A percentile compares a stretch with the other conserved stretches of the same genome.
Conservation (phyloP, 257 asterid species). For the Plantago elongata region DNA sequence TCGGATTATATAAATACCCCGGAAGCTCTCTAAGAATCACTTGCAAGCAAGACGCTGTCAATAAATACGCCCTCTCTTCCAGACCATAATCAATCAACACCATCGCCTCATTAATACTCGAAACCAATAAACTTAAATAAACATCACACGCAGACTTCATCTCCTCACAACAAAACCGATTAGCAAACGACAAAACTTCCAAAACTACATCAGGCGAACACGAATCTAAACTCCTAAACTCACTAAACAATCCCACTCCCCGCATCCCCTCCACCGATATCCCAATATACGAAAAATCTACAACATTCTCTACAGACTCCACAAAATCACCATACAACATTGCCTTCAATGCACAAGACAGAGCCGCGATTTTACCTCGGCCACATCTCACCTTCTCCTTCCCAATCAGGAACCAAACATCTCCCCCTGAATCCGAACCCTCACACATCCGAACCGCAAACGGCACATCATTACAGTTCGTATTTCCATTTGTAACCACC, state of each 20-base stretch:
- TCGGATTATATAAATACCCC: constrained; percentile 48
- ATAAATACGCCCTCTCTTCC: constrained; percentile 71
- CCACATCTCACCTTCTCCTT: constrained; percentile 76
- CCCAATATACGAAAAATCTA: constrained; percentile 54
- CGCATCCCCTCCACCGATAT: constrained; percentile 66
- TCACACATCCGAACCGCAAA: constrained; percentile 18
- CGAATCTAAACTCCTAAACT: constrained; percentile 48
- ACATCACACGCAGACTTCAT: constrained; percentile 78
- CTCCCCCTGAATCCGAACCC: constrained; percentile 10
- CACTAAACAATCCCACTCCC: constrained; percentile 73
- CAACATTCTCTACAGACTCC: constrained; percentile 63
- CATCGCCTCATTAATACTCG: constrained; percentile 57
- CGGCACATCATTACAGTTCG: background rate
- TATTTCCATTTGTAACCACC: background rate
- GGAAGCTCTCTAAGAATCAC: constrained; percentile 88
- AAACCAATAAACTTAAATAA: constrained; percentile 58
- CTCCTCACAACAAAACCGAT: constrained; percentile 79
- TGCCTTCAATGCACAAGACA: constrained; percentile 70
- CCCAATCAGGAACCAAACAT: constrained; percentile 63
- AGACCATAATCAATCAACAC: constrained; percentile 68
- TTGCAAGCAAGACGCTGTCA: constrained; percentile 92
- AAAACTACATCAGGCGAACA: constrained; percentile 57
- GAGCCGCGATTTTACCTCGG: constrained; percentile 64
- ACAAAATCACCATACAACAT: constrained; percentile 77
- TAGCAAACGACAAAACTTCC: constrained; percentile 68